These are phyloP conservation scores for Chionographis japonica DNA, from an alignment of 106 monocot species.

Conservation along the genomic window DNA sequence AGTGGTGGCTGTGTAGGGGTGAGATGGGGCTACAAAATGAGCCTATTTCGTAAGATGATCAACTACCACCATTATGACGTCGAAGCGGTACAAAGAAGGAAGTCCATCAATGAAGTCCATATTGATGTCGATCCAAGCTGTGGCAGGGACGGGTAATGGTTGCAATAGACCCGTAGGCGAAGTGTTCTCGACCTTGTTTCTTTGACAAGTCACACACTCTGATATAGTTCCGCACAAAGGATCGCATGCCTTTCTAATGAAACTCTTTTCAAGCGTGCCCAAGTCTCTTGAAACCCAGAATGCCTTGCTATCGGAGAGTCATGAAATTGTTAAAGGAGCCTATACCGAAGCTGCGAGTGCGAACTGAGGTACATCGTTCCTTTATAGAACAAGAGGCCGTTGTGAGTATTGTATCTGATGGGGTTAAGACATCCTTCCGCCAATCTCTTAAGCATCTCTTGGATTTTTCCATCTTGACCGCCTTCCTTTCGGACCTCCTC, in stretches of 20 bases:
- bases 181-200: neutral
- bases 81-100: neutral
- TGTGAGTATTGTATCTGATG: too few relatives aligned
- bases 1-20: neutral
- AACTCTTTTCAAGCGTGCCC: neutral
- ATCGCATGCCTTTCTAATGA: neutral
- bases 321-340: neutral
- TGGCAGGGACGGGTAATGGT: neutral
- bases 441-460: too few relatives aligned
- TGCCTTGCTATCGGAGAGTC: neutral
- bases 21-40: neutral
- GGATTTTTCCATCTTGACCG: too few relatives aligned
- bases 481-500: neutral
- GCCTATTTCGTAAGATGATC: constrained; percentile 1
- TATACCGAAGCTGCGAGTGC: neutral
- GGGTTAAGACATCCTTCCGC: too few relatives aligned
- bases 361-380: too few relatives aligned
- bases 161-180: constrained; percentile 1
- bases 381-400: too few relatives aligned
- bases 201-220: neutral
- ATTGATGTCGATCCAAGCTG: neutral
- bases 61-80: constrained; percentile 1
- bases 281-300: neutral
- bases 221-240: neutral
- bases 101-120: constrained; percentile 16